Conservation (phyloP, 192 early-diverging fungal genomes). For the Mortierella alpina region DNA sequence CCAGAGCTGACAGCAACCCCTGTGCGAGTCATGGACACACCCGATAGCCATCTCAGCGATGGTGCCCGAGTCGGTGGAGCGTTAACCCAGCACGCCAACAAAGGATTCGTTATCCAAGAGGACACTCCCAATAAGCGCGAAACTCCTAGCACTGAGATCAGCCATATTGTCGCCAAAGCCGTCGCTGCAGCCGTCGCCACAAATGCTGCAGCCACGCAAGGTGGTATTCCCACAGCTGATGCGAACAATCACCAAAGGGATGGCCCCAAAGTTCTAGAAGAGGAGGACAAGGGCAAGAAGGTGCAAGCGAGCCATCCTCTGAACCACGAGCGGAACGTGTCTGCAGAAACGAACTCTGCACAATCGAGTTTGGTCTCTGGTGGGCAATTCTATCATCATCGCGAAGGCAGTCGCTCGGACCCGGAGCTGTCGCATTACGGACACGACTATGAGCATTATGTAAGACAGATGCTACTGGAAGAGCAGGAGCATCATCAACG, state of each 20-base stretch:
- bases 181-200: background rate
- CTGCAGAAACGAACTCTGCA: slow-evolving; percentile 4
- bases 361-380: no score
- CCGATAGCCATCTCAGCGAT: no score
- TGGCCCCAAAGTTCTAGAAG: background rate
- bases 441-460: slow-evolving; percentile 21
- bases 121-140: background rate
- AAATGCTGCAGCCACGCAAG: background rate
- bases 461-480: slow-evolving; percentile 11
- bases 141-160: background rate
- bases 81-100: background rate
- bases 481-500: background rate
- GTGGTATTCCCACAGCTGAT: background rate
- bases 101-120: background rate
- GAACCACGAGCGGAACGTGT: background rate
- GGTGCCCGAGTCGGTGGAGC: no score
- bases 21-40: no score
- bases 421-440: slow-evolving; percentile 33
- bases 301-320: no score
- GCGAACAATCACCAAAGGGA: background rate
- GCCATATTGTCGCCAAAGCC: no score
- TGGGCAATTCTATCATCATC: slow-evolving; percentile 29
- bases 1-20: no score
- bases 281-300: no score
- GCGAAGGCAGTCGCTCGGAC: slow-evolving; percentile 41